Evolutionary conservation across 345 rosid genomes (phyloP).

Genomic region (Clarkia xantiana): DNA sequence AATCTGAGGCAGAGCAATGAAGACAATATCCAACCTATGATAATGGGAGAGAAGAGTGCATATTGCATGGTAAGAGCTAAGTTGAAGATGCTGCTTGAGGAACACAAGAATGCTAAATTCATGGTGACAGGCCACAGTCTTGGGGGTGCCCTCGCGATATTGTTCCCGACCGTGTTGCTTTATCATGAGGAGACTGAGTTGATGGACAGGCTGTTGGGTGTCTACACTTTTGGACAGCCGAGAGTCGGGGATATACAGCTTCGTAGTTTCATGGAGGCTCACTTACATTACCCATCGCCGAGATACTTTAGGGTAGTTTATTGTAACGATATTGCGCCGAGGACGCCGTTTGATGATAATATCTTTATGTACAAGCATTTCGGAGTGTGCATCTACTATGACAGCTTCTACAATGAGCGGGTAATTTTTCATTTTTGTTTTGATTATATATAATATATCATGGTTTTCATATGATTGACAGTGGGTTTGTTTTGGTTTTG

Average conservation of each 20-base stretch:
- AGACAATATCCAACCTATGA: conserved; percentile 1
- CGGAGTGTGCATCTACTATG: conserved; percentile 61
- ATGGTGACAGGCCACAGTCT: conserved; percentile 78
- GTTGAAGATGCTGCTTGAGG: conserved; percentile 43
- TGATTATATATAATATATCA: too few relatives aligned
- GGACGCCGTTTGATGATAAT: conserved; percentile 67
- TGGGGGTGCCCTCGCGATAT: conserved; percentile 71
- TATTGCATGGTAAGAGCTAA: conserved; percentile 36
- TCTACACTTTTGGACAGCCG: conserved; percentile 83
- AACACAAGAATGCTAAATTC: conserved; percentile 54
- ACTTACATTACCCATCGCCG: conserved; percentile 28
- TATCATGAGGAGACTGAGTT: conserved; percentile 48
- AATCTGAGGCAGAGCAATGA: conserved; percentile 2
- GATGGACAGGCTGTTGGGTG: conserved; percentile 45
- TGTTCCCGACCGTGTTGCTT: conserved; percentile 49
- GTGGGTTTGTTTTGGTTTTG: conserved; percentile 13
- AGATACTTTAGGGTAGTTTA: conserved; percentile 70
- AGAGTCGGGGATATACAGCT: conserved; percentile 54
- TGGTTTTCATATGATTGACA: too few relatives aligned
- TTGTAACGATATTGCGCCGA: conserved; percentile 67
- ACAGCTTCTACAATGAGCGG: conserved; percentile 47
- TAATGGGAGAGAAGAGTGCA: conserved; percentile 40
- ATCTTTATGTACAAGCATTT: conserved; percentile 73
- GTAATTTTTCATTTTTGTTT: conserved; percentile 34
- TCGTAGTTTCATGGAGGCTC: conserved; percentile 46